Evolutionary conservation across 78 protist genomes (phyloP), one percentile per base, ranked within the genome.

Genomic region (Dictyostelium firmibasis): DNA sequence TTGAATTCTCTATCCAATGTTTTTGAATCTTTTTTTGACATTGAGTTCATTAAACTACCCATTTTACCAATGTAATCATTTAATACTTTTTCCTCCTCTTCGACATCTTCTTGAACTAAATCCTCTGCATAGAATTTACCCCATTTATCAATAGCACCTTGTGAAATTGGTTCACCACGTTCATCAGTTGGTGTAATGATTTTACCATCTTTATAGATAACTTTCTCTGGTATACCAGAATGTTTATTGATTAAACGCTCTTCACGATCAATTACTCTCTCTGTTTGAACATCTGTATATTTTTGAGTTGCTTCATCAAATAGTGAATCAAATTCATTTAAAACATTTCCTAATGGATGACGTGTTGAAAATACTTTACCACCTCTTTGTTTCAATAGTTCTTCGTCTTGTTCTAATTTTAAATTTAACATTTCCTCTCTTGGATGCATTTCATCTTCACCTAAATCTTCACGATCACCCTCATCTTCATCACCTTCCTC

Each of bases 91-190:
- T 89, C 74, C 7, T 89, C 94, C 23, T 89, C 88, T 0, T 89
- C 41, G 25, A 33, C 43, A 14, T 81, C 87, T 1, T 64, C 31
- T 33, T 69, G 33, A 23, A 79, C 1, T n/a, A 81, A 35, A 47
- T 89, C 94, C 38, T 89, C 94, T 2, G 76, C n/a, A 14, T 50
- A 78, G 44, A 69, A 89, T 33, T 70, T 23, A 27, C 81, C 94
- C 86, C 74, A 67, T 60, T 79, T 89, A 33, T 89, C 83, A 38
- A 89, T 62, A 4, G 86, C 62, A 43, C 77, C 81, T 62, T 78
- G 94, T 31, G 81, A 79, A 33, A 89, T 43, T 31, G 94, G 94
- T 50, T 89, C 87, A 14, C 94, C 94, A 20, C 9, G 25, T 47
- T 38, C 31, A 44, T 78, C 87, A 1, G 83, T 81, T 18, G 86